These are phyloP conservation scores for Boletus rufocinnamomeus DNA, from an alignment of 768 basidiomycete genomes.

Conservation along the genomic window DNA sequence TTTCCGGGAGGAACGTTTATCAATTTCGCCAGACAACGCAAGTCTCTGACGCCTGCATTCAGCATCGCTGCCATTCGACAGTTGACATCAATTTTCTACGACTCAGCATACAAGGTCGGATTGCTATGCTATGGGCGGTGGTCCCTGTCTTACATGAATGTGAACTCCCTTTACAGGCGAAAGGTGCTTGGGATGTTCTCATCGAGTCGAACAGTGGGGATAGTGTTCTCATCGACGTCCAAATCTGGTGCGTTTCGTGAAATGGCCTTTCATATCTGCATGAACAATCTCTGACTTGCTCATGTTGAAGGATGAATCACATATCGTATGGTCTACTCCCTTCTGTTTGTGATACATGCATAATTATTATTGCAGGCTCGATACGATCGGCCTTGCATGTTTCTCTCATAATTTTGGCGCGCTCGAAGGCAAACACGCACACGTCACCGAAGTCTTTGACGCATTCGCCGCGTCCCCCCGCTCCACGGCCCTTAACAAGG, in stretches of 20 bases:
- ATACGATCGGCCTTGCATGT: neutral
- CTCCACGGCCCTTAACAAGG: conserved; percentile 25
- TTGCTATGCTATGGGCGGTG: too few relatives aligned
- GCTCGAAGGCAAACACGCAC: conserved; percentile 49
- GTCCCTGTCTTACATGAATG: neutral
- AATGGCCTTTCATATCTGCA: too few relatives aligned
- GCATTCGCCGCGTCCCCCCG: conserved; percentile 29
- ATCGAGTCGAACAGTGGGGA: conserved; percentile 19
- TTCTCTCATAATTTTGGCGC: conserved; percentile 49
- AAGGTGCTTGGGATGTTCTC: conserved; percentile 30
- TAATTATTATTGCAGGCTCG: neutral
- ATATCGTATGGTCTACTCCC: neutral
- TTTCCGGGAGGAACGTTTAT: neutral
- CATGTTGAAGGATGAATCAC: neutral
- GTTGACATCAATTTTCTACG: conserved; percentile 41
- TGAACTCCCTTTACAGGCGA: neutral
- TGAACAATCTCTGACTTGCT: neutral
- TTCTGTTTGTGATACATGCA: neutral
- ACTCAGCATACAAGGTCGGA: conserved; percentile 33
- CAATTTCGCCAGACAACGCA: conserved; percentile 34
- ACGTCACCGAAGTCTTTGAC: conserved; percentile 44
- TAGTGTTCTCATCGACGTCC: conserved; percentile 37
- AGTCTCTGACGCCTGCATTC: conserved; percentile 41
- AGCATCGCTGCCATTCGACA: conserved; percentile 40
- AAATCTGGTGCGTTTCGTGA: conserved; percentile 30